phyloP scores from a whole-genome alignment of 345 rosid species.

The Euphorbia pulcherrima region DNA sequence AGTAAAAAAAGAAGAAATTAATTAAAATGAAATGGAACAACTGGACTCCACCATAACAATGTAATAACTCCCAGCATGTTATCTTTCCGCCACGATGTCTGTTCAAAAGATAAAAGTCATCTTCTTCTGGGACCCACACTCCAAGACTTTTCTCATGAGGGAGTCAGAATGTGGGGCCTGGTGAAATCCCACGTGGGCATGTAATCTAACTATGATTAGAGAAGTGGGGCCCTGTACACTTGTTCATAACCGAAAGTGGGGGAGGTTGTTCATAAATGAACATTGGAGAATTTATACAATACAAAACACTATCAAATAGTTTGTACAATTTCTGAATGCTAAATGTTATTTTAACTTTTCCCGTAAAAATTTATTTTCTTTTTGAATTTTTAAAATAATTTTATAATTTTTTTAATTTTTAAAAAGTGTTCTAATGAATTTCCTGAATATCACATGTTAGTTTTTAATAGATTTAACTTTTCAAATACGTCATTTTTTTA shows the following conservation, averaged over 20 bases:
- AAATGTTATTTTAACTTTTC: too few relatives aligned
- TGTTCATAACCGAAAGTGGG: constrained; percentile 4
- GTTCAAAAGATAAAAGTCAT: background rate
- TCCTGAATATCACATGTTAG: too few relatives aligned
- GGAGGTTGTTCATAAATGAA: background rate
- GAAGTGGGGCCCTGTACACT: background rate
- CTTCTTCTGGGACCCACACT: background rate
- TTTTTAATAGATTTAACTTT: too few relatives aligned
- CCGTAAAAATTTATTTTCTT: too few relatives aligned
- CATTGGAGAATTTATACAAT: too few relatives aligned
- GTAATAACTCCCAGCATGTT: background rate
- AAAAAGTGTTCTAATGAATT: too few relatives aligned
- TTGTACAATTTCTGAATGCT: too few relatives aligned
- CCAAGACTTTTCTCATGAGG: background rate
- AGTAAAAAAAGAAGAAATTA: too few relatives aligned
- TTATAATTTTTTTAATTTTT: too few relatives aligned
- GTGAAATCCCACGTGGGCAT: constrained; percentile 20
- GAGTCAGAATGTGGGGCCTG: constrained; percentile 20
- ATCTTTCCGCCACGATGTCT: constrained; percentile 16
- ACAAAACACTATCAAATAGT: too few relatives aligned
- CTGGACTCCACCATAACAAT: constrained; percentile 26
- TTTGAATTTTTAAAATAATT: too few relatives aligned
- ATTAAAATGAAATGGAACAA: background rate
- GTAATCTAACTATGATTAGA: background rate
- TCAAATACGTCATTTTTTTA: too few relatives aligned